Conservation (phyloP, 352 stramenopile species). For the Pythium phragmiticola region DNA sequence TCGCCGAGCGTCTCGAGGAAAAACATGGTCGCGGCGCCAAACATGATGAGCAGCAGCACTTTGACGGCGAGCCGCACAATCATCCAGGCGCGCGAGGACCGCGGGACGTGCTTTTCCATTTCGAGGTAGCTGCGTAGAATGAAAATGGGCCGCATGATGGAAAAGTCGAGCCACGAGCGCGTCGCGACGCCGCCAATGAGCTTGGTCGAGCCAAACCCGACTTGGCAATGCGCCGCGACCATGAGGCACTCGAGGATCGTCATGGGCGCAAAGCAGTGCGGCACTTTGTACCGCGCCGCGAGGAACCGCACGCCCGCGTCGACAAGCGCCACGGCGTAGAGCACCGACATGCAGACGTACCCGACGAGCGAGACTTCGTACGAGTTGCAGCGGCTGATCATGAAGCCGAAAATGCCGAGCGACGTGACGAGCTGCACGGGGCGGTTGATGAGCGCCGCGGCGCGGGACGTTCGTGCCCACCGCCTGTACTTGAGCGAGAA, state of each 20-base stretch:
- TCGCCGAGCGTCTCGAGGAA: slow-evolving; percentile 88
- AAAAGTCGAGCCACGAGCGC: slow-evolving; percentile 85
- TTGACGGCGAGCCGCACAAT: slow-evolving; percentile 76
- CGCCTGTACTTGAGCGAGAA: slow-evolving; percentile 76
- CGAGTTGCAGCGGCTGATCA: slow-evolving; percentile 64
- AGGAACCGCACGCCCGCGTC: slow-evolving; percentile 80
- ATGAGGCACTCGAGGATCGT: slow-evolving; percentile 76
- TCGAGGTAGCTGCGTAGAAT: slow-evolving; percentile 82
- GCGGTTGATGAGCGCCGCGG: slow-evolving; percentile 74
- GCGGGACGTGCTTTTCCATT: slow-evolving; percentile 77
- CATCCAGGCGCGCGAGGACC: slow-evolving; percentile 76
- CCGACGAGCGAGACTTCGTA: slow-evolving; percentile 64
- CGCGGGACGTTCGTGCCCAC: slow-evolving; percentile 75
- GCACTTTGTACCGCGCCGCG: slow-evolving; percentile 74
- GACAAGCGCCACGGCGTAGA: slow-evolving; percentile 62
- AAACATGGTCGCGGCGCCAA: slow-evolving; percentile 80
- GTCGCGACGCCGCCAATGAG: slow-evolving; percentile 51
- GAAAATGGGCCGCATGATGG: slow-evolving; percentile 80
- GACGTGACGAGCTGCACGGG: slow-evolving; percentile 77
- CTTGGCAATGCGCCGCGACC: slow-evolving; percentile 67
- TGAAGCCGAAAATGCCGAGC: slow-evolving; percentile 65
- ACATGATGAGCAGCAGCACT: slow-evolving; percentile 82
- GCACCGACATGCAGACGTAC: slow-evolving; percentile 63
- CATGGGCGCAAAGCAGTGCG: slow-evolving; percentile 72
- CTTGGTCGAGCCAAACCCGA: slow-evolving; percentile 72